phyloP scores from a whole-genome alignment of 1,139 yeast species.

The Suhomyces bribrorum region DNA sequence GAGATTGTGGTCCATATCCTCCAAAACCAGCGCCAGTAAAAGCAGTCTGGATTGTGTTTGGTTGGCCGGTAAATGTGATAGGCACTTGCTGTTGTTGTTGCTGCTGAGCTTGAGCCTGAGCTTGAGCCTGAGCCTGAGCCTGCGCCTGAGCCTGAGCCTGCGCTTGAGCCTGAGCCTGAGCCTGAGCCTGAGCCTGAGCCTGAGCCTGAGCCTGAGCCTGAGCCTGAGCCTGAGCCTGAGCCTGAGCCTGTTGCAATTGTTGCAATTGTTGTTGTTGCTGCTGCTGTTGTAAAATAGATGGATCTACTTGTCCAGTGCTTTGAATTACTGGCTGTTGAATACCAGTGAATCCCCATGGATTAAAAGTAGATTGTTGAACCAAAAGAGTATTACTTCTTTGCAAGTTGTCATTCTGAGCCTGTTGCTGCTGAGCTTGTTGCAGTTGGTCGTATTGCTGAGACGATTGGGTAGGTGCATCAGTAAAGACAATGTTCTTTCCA shows the following conservation, averaged over 20 bases:
- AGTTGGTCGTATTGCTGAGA: slow-evolving; percentile 1
- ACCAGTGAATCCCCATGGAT: slow-evolving; percentile 42
- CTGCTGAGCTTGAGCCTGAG: not conserved
- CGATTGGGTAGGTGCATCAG: not conserved
- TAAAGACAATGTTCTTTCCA: not conserved
- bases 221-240: slow-evolving; percentile 22
- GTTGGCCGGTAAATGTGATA: slow-evolving; percentile 7
- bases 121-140: slow-evolving; percentile 22
- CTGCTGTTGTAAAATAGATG: slow-evolving; percentile 14
- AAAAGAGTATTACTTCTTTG: slow-evolving; percentile 33
- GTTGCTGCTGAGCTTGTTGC: slow-evolving; percentile 6
- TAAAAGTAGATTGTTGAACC: slow-evolving; percentile 46
- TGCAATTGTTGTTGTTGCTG: slow-evolving; percentile 10
- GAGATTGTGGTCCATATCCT: slow-evolving; percentile 43
- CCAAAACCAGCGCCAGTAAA: slow-evolving; percentile 63
- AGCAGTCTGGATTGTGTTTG: slow-evolving; percentile 25
- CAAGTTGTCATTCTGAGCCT: slow-evolving; percentile 13
- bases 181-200: slow-evolving; percentile 15
- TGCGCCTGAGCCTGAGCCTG: slow-evolving; percentile 22
- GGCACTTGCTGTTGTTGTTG: slow-evolving; percentile 22
- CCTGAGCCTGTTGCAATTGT: slow-evolving; percentile 19
- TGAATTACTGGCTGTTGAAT: slow-evolving; percentile 16
- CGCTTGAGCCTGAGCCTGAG: slow-evolving; percentile 21
- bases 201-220: slow-evolving; percentile 19
- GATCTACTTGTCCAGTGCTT: slow-evolving; percentile 8